Base-by-base conservation (phyloP, 805 yeast genomes). In the Lachancea sp. region DNA sequence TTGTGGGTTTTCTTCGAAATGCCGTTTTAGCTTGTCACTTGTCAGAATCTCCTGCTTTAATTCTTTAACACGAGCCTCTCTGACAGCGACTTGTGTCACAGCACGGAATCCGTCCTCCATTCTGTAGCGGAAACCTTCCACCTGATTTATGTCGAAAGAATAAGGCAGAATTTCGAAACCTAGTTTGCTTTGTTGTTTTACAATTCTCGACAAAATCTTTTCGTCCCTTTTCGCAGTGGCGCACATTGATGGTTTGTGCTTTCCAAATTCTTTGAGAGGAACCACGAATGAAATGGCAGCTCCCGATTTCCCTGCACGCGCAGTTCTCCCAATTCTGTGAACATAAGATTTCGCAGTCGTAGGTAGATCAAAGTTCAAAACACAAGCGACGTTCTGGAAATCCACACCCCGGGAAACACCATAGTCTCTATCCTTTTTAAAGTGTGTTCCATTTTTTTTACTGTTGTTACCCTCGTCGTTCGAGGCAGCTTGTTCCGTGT, bases 361-460 rank as follows among this genome's bases (percentile, higher is more conserved):
- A 34, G 99, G 99, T 55, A 93, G 71, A 62, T 93, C 99, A 63
- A 93, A 93, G 67, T 93, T 93, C 52, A 93, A 71, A 7, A 93
- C 99, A 69, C 98, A 93, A 8, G 97, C 93, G 48, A 93, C 98
- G 57, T 93, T 91, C 57, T 78, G 82, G 73, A 93, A 93, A 67
- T 93, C 99, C 33, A 93, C 95, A 59, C 99, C 99, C 65, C 99
- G 79, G 20, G 96, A 85, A 35, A 90, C 97, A 51, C 97, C 95
- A 60, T 84, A 93, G 56, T 93, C 98, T 49, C 71, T 74, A 57
- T 83, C 89, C 47, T 75, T 72, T 46, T 68, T 70, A 4, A 58
- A 51, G 41, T 52, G 52, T 9, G 44, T 22, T 20, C 58, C 56
- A 48, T 63, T 62, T 49, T 50, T 58, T 52, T 58, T 55, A 10